Evolutionary conservation across 2,329 filamentous ascomycete species (phyloP), one percentile per base, ranked within the genome.

Genomic region (Aureobasidium zeae): DNA sequence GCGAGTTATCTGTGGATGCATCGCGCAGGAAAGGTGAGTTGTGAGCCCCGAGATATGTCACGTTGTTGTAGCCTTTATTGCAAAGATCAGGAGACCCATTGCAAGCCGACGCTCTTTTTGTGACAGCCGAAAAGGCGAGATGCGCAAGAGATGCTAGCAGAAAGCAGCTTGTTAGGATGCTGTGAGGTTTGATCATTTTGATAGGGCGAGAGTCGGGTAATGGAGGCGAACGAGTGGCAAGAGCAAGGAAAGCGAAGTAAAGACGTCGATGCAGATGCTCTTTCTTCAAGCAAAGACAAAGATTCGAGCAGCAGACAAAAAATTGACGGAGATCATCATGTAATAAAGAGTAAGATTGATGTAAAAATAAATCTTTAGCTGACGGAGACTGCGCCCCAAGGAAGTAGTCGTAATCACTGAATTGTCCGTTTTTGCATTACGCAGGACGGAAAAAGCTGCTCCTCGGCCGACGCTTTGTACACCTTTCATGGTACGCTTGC

Each of bases 41-140:
- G 64, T 88, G 84, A 13, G 81, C 82, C 16, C 83, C 83, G 56
- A 89, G 75, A 60, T 88, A 74, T 3, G 84, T 88, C 53, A 91
- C 74, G 26, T 82, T 77, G 64, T 77, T 79, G 67, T 91, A 91
- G 13, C 74, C 65, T 50, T 76, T 76, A 49, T 65, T 68, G 68
- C 86, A 91, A 29, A 91, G 73, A 31, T 71, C 66, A 0, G 83
- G 82, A 1, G 82, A 86, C 69, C 89, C 89, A 66, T 91, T 91
- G 73, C 86, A 91, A 30, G 45, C 48, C 15, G 43, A 35, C 5
- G 38, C 39, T 17, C 35, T 47, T 30, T 35, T 47, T 12, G 42
- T 38, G 22, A 41, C 26, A 20, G 36, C 36, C 22, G 44, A 19
- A 12, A 38, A 38, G 4, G 43, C 28, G 8, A 42, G 22, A 13